Conservation (phyloP, 495 filamentous ascomycete genomes). For the Letharia columbiana region DNA sequence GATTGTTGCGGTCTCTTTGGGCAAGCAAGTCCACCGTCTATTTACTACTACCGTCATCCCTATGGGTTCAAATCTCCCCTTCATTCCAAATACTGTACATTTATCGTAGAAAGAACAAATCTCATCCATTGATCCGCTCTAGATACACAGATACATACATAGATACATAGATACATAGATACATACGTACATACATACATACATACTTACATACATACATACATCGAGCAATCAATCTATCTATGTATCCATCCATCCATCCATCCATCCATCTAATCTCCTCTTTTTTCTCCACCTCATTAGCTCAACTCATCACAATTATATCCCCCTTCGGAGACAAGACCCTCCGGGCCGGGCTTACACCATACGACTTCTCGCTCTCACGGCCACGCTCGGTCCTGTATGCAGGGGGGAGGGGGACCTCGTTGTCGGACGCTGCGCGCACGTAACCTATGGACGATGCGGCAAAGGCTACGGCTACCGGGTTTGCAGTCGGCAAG, state of each 20-base stretch:
- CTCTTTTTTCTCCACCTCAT: background rate
- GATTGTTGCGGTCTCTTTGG: background rate
- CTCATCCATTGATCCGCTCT: background rate
- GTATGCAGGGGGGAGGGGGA: background rate
- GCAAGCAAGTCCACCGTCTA: background rate
- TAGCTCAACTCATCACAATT: background rate
- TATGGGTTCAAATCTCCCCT: background rate
- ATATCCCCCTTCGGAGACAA: background rate
- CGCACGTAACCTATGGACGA: background rate
- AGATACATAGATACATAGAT: too few relatives aligned
- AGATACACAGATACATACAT: too few relatives aligned
- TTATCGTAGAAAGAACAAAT: background rate
- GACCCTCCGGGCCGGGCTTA: background rate
- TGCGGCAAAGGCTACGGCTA: background rate
- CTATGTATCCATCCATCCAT: background rate
- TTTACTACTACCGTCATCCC: background rate
- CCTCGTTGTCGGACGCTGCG: too few relatives aligned
- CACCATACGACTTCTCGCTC: background rate
- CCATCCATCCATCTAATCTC: background rate
- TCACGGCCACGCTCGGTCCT: background rate
- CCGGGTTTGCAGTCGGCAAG: slow-evolving; percentile 2
- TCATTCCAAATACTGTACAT: background rate
- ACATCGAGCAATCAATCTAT: background rate
- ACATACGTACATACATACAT: too few relatives aligned
- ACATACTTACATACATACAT: too few relatives aligned